Percentiles rank a stretch among this genome's conserved stretches.
Conservation (phyloP, 768 basidiomycete genomes). For the Clathrus columnatus region DNA sequence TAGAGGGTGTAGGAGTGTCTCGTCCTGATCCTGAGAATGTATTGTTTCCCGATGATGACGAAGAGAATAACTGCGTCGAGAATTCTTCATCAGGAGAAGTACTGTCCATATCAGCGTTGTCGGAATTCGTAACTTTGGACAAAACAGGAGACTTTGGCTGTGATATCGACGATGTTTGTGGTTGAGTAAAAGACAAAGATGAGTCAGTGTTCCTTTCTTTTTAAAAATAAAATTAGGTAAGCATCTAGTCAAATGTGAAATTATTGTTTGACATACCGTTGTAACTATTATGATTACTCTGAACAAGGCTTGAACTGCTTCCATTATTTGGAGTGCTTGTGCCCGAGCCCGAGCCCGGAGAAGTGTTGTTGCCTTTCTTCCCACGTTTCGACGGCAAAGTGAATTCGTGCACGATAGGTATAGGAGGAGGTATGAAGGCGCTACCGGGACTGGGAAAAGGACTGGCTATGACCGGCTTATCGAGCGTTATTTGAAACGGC, state of each 20-base stretch:
- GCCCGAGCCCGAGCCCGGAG: not conserved
- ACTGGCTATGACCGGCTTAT: not conserved
- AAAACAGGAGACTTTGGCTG: not conserved
- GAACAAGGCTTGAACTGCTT: not conserved
- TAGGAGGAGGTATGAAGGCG: conserved; percentile 59
- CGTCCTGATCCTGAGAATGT: not conserved
- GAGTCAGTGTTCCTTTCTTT: too few relatives aligned
- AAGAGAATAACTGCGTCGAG: too few relatives aligned
- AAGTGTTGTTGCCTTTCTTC: not conserved
- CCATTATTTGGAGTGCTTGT: not conserved
- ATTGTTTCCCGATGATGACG: not conserved
- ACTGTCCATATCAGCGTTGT: too few relatives aligned
- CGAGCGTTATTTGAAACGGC: conserved; percentile 5
- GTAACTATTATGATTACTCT: not conserved
- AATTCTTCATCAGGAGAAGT: too few relatives aligned
- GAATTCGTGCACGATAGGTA: conserved; percentile 60
- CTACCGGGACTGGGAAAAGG: conserved; percentile 38
- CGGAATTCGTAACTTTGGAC: not conserved
- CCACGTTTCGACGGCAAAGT: conserved; percentile 22
- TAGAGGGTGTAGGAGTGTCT: not conserved
- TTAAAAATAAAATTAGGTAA: too few relatives aligned
- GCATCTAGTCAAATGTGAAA: too few relatives aligned
- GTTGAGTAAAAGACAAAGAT: not conserved
- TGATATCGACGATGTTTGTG: not conserved
- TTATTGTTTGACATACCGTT: too few relatives aligned